Conservation (phyloP, 345 rosid genomes). For the Turritis glabra region DNA sequence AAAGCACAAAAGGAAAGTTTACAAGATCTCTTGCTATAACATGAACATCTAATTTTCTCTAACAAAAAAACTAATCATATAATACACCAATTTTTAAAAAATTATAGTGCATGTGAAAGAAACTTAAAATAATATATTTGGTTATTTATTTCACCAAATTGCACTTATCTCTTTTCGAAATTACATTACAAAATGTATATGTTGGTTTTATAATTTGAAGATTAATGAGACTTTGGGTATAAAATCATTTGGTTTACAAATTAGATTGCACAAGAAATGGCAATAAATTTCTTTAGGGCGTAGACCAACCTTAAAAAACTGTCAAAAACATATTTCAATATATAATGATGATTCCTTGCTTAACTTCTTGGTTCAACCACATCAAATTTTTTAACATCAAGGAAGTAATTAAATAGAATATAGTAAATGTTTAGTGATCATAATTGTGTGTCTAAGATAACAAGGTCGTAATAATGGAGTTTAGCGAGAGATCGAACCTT, state of each 20-base stretch:
- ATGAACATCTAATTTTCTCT: neutral
- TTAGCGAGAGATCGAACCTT: slow-evolving; percentile 17
- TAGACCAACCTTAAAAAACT: slow-evolving; percentile 10
- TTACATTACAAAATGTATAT: neutral
- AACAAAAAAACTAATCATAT: neutral
- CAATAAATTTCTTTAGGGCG: neutral
- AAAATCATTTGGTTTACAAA: neutral
- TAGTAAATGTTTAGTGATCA: slow-evolving; percentile 14
- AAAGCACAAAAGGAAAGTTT: neutral
- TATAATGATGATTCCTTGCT: slow-evolving; percentile 23
- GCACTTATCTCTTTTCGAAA: too few relatives aligned
- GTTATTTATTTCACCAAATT: too few relatives aligned
- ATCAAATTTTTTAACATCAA: neutral
- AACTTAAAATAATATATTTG: too few relatives aligned
- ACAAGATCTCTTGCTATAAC: too few relatives aligned
- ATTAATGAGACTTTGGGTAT: neutral
- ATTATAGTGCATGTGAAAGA: too few relatives aligned
- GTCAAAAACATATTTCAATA: slow-evolving; percentile 11
- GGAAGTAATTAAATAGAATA: slow-evolving; percentile 13
- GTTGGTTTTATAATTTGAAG: neutral
- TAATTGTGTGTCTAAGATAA: slow-evolving; percentile 29
- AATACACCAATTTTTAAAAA: too few relatives aligned
- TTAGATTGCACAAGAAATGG: neutral
- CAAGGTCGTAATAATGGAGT: slow-evolving; percentile 18
- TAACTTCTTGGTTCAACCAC: neutral